Evolutionary conservation across 495 filamentous ascomycete genomes (phyloP).

Genomic region (Neurospora terricola): DNA sequence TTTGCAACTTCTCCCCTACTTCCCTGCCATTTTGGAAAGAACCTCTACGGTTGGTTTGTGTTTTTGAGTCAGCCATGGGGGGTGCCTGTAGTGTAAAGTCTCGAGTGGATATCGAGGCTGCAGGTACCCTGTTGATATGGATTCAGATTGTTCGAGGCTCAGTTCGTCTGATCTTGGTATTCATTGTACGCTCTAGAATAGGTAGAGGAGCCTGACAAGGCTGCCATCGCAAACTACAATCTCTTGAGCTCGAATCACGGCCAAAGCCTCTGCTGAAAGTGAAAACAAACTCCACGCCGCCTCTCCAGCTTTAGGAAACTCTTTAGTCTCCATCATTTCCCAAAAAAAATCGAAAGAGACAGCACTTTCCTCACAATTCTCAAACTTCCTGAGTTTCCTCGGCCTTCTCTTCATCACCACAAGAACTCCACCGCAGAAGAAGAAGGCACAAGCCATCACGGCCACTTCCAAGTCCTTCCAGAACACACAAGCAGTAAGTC

Average conservation of each 20-base stretch:
- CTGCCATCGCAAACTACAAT: not conserved
- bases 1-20: not conserved
- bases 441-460: not conserved
- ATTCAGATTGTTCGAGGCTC: not conserved
- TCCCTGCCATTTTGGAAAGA: not conserved
- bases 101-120: not conserved
- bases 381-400: not conserved
- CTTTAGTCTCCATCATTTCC: not conserved
- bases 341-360: not conserved
- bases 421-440: not conserved
- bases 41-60: not conserved
- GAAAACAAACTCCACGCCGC: not conserved
- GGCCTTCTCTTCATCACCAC: not conserved
- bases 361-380: not conserved
- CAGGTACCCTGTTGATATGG: not conserved
- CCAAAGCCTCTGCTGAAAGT: not conserved
- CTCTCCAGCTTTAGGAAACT: not conserved
- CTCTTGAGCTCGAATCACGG: not conserved
- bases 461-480: not conserved
- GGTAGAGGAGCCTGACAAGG: not conserved
- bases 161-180: not conserved
- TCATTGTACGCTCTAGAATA: not conserved
- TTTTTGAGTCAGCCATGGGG: not conserved
- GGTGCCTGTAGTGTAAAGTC: not conserved
- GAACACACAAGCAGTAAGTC: not conserved